phyloP scores from a whole-genome alignment of 177 flowering plant genomes.

The Vitis hybrid region DNA sequence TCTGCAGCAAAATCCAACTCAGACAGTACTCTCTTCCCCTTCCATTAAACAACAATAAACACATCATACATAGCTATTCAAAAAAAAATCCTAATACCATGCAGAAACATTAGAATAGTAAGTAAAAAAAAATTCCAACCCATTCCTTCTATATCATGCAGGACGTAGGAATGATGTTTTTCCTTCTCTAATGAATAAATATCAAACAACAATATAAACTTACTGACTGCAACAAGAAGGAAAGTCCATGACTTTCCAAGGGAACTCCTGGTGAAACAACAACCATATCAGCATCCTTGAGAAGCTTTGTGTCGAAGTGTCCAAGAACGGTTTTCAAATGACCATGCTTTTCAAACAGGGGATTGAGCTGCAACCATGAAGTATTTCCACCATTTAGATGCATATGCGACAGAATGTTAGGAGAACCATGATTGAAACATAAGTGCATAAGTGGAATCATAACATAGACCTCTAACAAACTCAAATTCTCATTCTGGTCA shows the following conservation, averaged over 20 bases:
- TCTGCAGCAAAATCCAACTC: slow-evolving; percentile 53
- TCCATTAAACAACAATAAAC: slow-evolving; percentile 10
- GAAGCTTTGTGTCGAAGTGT: slow-evolving; percentile 21
- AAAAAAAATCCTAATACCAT: background rate
- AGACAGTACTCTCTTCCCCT: slow-evolving; percentile 41
- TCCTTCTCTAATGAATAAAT: background rate
- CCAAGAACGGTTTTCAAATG: slow-evolving; percentile 37
- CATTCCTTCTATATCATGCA: background rate
- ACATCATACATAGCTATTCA: background rate
- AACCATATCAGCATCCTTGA: slow-evolving; percentile 37
- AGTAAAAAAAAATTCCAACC: background rate
- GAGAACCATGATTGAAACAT: background rate
- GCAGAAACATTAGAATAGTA: background rate
- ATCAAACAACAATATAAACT: slow-evolving; percentile 3
- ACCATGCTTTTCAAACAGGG: slow-evolving; percentile 19
- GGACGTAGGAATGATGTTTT: background rate
- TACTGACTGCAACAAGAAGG: slow-evolving; percentile 37
- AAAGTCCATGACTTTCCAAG: slow-evolving; percentile 35
- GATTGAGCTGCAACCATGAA: slow-evolving; percentile 28
- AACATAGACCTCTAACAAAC: slow-evolving; percentile 28
- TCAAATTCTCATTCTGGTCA: slow-evolving; percentile 38
- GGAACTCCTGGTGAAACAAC: slow-evolving; percentile 53
- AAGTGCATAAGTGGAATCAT: background rate
- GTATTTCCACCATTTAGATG: background rate
- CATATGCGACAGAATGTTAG: background rate